phyloP scores from a whole-genome alignment of 805 yeast genomes.

The Teunomyces gatunensis region DNA sequence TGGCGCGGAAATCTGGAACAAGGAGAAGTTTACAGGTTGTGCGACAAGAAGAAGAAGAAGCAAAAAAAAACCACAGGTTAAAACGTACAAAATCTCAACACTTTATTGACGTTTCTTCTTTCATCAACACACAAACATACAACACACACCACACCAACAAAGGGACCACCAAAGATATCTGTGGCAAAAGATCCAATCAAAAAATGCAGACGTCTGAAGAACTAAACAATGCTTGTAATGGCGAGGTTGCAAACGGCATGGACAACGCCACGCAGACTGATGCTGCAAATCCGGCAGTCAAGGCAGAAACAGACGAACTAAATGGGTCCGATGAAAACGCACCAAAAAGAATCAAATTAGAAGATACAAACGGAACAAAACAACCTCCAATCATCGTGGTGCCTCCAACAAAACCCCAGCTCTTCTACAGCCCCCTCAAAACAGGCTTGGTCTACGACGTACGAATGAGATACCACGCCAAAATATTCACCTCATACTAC shows the following conservation, averaged over 20 bases:
- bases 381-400: conserved; percentile 35
- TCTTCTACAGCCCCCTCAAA: conserved; percentile 71
- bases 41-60: not conserved
- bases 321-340: not conserved
- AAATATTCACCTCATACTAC: conserved; percentile 83
- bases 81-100: conserved; percentile 2
- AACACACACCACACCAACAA: too few species aligned
- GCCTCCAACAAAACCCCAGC: conserved; percentile 61
- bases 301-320: not conserved
- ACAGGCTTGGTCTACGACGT: conserved; percentile 97
- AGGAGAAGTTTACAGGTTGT: not conserved
- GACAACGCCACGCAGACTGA: not conserved
- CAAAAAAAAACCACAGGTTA: not conserved
- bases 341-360: not conserved
- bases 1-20: not conserved
- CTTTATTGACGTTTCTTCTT: conserved; percentile 1
- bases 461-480: conserved; percentile 96
- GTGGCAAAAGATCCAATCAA: not conserved
- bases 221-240: not conserved
- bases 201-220: not conserved
- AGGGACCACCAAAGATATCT: too few species aligned
- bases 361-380: not conserved
- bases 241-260: not conserved
- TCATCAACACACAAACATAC: not conserved
- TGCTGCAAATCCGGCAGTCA: not conserved